Conservation (phyloP, 2,329 filamentous ascomycete genomes). For the Reticulascus tulasneorum region DNA sequence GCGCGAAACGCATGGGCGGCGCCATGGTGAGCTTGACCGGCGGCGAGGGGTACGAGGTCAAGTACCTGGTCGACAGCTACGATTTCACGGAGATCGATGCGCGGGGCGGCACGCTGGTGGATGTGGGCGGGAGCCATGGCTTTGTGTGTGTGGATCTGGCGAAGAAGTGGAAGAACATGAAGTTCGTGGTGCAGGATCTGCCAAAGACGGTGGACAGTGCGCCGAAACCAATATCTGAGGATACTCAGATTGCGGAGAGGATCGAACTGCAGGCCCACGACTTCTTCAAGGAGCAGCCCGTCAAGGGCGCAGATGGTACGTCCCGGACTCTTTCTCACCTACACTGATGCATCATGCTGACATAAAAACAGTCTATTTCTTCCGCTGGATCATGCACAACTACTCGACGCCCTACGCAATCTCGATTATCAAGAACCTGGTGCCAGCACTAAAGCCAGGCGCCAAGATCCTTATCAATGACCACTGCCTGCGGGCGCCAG, state of each 20-base stretch:
- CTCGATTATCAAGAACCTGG: slow-evolving; percentile 26
- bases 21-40: slow-evolving; percentile 53
- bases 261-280: slow-evolving; percentile 16
- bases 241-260: slow-evolving; percentile 8
- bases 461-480: slow-evolving; percentile 19
- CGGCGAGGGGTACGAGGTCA: slow-evolving; percentile 53
- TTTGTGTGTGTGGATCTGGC: slow-evolving; percentile 54
- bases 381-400: slow-evolving; percentile 42
- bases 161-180: slow-evolving; percentile 35
- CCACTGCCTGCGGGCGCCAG: slow-evolving; percentile 34
- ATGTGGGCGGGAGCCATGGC: slow-evolving; percentile 56
- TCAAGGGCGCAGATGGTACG: slow-evolving; percentile 23
- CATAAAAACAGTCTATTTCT: slow-evolving; percentile 35
- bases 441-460: slow-evolving; percentile 33
- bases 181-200: slow-evolving; percentile 29
- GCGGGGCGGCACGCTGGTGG: slow-evolving; percentile 46
- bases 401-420: slow-evolving; percentile 34
- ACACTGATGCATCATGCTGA: not conserved
- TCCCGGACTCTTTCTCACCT: not conserved
- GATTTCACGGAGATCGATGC: slow-evolving; percentile 46
- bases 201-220: slow-evolving; percentile 12
- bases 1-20: slow-evolving; percentile 47
- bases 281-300: slow-evolving; percentile 15
- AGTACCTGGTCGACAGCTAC: slow-evolving; percentile 49
- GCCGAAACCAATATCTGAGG: slow-evolving; percentile 12